These are phyloP conservation scores for Mycena sanguinolenta DNA, from an alignment of 768 basidiomycete species.

Conservation along the genomic window DNA sequence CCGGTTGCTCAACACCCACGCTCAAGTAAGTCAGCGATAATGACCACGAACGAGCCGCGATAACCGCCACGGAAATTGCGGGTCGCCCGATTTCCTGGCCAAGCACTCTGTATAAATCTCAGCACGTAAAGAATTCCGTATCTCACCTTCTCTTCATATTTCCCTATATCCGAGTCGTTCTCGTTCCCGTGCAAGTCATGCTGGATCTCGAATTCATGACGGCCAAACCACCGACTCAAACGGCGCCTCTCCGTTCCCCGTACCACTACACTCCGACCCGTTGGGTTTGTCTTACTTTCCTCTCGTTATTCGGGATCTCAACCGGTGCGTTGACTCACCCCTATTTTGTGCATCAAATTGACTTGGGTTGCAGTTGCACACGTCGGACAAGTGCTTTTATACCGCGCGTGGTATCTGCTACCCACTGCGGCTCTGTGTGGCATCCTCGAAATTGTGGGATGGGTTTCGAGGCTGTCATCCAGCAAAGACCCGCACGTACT, in stretches of 20 bases:
- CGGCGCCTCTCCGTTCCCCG: background rate
- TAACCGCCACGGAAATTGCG: too few species aligned
- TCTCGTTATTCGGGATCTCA: background rate
- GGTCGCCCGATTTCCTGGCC: too few species aligned
- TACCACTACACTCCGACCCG: slow-evolving; percentile 1
- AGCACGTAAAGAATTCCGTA: too few species aligned
- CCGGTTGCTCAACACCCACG: too few species aligned
- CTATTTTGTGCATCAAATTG: background rate
- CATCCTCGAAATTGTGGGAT: background rate
- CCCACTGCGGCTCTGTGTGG: background rate
- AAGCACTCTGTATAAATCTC: too few species aligned
- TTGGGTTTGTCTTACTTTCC: background rate
- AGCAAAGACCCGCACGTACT: background rate
- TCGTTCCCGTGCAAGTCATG: too few species aligned
- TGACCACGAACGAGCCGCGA: too few species aligned
- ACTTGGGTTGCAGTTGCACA: background rate
- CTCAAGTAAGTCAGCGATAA: too few species aligned
- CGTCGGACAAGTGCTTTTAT: background rate
- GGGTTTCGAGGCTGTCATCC: background rate
- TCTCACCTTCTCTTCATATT: too few species aligned
- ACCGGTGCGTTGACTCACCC: background rate
- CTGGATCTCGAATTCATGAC: too few species aligned
- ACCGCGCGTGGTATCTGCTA: background rate
- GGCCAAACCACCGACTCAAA: too few species aligned
- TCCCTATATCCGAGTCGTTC: too few species aligned